Evolutionary conservation across 2,329 filamentous ascomycete species (phyloP), one percentile per base, ranked within the genome.

Genomic region (Lasiodiplodia theobromae): DNA sequence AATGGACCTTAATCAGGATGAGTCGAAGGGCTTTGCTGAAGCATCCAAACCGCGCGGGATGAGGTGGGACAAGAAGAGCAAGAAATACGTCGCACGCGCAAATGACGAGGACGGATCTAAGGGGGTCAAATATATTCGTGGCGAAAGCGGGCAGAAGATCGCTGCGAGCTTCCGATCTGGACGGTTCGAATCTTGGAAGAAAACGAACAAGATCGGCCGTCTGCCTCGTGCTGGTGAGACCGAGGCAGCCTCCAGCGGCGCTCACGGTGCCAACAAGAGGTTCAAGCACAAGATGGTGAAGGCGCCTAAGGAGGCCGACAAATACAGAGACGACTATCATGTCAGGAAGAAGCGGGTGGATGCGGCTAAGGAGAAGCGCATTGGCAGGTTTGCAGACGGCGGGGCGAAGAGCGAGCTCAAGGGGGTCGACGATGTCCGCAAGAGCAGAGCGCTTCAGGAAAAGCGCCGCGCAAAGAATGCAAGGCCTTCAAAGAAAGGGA

Each of bases 61-160:
- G 89, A 91, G 96, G 72, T 99, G 96, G 96, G 96, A 99, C 83
- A 95, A 96, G 84, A 97, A 97, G 81, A 88, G 89, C 76, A 96
- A 92, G 82, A 98, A 97, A 82, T 99, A 98, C 82, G 95, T 99
- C 44, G 86, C 92, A 14, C 89, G 92, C 44, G 89, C 89, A 74
- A 98, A 99, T 84, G 96, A 99, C 82, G 92, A 97, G 74, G 96
- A 99, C 82, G 96, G 96, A 49, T 96, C 88, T 37, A 89, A 89
- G 74, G 87, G 87, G 44, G 77, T 78, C 14, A 91, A 90, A 76
- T 90, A 97, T 83, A 91, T 97, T 68, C 87, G 88, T 71, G 94
- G 96, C 74, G 96, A 99, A 82, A 93, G 89, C 76, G 96, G 96
- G 67, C 93, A 95, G 83, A 98, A 97, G 85, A 97, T 99, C 74